phyloP scores from a whole-genome alignment of 305 asterid genomes.

The Fraxinus angustifolia region DNA sequence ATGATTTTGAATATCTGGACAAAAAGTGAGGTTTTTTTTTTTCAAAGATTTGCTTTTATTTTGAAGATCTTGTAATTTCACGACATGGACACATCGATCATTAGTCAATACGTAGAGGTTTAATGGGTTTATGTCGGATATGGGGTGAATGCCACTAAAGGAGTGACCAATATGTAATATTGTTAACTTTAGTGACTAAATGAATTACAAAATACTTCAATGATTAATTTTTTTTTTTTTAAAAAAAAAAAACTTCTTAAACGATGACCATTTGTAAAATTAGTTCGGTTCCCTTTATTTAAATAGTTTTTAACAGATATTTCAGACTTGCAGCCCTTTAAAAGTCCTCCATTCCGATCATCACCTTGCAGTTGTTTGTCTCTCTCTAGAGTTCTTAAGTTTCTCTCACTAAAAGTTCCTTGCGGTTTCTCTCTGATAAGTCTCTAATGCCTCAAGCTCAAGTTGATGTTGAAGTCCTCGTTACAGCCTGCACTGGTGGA shows the following conservation, averaged over 20 bases:
- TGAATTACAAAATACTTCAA: not conserved
- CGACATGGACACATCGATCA: not conserved
- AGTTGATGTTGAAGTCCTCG: conserved; percentile 49
- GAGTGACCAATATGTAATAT: not conserved
- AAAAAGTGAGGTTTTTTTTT: not conserved
- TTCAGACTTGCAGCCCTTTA: not conserved
- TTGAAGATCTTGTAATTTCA: not conserved
- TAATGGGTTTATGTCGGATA: not conserved
- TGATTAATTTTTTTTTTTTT: not conserved
- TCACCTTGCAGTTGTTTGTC: not conserved
- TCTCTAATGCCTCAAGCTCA: conserved; percentile 51
- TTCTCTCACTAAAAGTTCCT: not conserved
- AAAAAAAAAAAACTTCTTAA: not conserved
- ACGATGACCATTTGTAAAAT: not conserved
- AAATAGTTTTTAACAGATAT: not conserved
- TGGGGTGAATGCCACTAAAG: not conserved
- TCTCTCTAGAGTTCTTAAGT: not conserved
- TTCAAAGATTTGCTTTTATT: no score
- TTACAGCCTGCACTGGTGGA: conserved; percentile 49
- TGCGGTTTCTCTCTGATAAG: not conserved
- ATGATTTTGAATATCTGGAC: not conserved
- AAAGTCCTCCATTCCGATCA: not conserved
- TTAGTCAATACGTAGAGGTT: not conserved
- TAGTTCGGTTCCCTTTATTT: not conserved
- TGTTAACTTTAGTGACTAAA: not conserved